These are phyloP conservation scores for Claviceps digitariae DNA, from an alignment of 2,329 filamentous ascomycete genomes.

Conservation along the genomic window DNA sequence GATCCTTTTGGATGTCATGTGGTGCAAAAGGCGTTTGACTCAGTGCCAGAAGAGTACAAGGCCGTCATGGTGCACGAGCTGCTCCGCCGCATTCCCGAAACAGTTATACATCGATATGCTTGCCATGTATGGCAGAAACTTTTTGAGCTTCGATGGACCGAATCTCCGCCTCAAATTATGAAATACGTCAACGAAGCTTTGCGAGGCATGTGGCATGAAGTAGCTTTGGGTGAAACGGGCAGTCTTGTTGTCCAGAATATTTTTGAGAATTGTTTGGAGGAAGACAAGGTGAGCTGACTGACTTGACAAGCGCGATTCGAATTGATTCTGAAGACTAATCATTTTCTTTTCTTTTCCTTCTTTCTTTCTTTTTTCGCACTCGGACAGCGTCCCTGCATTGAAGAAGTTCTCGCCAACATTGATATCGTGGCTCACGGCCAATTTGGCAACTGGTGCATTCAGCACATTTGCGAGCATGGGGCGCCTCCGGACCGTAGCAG, in stretches of 20 bases:
- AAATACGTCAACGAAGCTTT: conserved; percentile 93
- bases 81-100: conserved; percentile 88
- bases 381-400: conserved; percentile 84
- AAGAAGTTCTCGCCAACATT: conserved; percentile 89
- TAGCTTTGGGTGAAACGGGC: conserved; percentile 90
- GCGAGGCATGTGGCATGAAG: conserved; percentile 96
- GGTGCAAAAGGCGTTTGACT: conserved; percentile 96
- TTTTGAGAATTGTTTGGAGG: conserved; percentile 96
- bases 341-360: neutral
- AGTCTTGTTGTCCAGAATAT: conserved; percentile 98
- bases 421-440: conserved; percentile 95
- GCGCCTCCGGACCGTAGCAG: conserved; percentile 80
- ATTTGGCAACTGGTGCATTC: conserved; percentile 99
- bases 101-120: conserved; percentile 94
- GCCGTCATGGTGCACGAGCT: conserved; percentile 98
- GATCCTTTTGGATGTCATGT: conserved; percentile 98
- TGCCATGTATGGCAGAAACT: conserved; percentile 99
- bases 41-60: conserved; percentile 94
- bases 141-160: conserved; percentile 92
- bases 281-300: conserved; percentile 64
- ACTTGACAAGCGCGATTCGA: neutral
- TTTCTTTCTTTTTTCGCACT: neutral
- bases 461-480: conserved; percentile 97
- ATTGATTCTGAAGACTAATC: neutral
- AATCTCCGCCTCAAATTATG: conserved; percentile 95